Base-by-base conservation (phyloP, 371 early-diverging fungal species). In the Mortierella sp. region DNA sequence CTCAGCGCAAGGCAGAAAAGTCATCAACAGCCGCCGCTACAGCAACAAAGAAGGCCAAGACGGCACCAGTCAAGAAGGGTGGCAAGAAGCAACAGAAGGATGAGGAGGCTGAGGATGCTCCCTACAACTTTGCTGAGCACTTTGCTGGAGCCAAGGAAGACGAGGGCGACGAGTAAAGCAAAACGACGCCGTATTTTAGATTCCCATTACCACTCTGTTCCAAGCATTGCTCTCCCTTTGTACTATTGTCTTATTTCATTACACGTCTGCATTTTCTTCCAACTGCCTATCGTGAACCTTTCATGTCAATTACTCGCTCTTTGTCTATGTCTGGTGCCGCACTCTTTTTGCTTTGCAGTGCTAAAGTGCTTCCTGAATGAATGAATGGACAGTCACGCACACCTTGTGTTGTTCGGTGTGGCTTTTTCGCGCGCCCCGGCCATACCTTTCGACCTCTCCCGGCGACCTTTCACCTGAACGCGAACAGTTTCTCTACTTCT, bases 71-170 rank as follows among this genome's bases (percentile, higher is more conserved):
- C 53, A 80, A 84, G 81, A 83, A 83, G 77, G 69, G 61, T 51
- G 75, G 24, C n/a, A 72, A 70, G 53, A 69, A 76, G 69, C 24
- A 71, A 54, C 70, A 54, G 54, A 48, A 71, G 57, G 77, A 54
- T 48, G 77, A 50, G 11, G 77, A 69, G 14, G 75, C 75, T 70
- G 78, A 46, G 14, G 81, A 85, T 73, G 81, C 85, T 34, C 85
- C 85, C 24, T 85, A 85, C 50, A 73, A 81, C 78, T 85, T 85
- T 76, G 72, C 78, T 21, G 85, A 85, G 59, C 83, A 83, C 73
- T 83, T 83, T 69, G 69, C 71, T 19, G 50, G 51, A 6, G 78
- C 54, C 34, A 64, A 43, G 48, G 55, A 71, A 3, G 79, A 57
- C 5, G 75, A 82, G 24, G 78, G 76, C 0, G 76, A 82, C 11